Evolutionary conservation across 2,329 filamentous ascomycete species (phyloP).

Genomic region (Monosporascus cannonballus): DNA sequence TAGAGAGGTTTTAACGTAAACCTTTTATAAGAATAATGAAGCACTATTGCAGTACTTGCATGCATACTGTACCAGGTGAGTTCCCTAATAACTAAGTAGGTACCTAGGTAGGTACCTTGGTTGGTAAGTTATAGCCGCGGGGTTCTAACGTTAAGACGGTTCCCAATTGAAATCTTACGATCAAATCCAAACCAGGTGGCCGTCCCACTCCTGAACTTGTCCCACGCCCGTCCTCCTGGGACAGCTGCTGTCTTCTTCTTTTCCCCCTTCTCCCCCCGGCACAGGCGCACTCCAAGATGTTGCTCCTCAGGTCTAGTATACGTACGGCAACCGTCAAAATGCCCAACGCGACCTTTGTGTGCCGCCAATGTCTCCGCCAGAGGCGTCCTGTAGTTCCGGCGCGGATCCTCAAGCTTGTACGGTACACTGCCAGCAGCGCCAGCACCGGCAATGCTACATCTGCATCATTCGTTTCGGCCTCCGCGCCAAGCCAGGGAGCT

Average conservation of each 20-base stretch:
- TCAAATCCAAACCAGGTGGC: no score
- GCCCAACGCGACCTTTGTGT: constrained; percentile 35
- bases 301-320: constrained; percentile 35
- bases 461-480: constrained; percentile 4
- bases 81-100: no score
- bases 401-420: constrained; percentile 33
- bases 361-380: constrained; percentile 41
- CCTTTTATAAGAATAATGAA: constrained; percentile 31
- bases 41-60: constrained; percentile 8
- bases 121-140: no score
- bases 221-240: no score
- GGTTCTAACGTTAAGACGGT: background rate
- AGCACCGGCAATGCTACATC: constrained; percentile 13
- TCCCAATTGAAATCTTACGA: background rate
- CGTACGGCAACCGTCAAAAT: constrained; percentile 34
- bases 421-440: constrained; percentile 30
- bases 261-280: constrained; percentile 2
- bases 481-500: constrained; percentile 15
- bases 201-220: no score
- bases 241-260: background rate
- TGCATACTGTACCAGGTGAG: no score
- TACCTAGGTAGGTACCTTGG: no score
- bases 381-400: constrained; percentile 26
- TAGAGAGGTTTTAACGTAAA: constrained; percentile 33
- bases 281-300: constrained; percentile 26